Evolutionary conservation across 1,139 yeast genomes (phyloP).

Genomic region (Casaregolazyma lundiana): DNA sequence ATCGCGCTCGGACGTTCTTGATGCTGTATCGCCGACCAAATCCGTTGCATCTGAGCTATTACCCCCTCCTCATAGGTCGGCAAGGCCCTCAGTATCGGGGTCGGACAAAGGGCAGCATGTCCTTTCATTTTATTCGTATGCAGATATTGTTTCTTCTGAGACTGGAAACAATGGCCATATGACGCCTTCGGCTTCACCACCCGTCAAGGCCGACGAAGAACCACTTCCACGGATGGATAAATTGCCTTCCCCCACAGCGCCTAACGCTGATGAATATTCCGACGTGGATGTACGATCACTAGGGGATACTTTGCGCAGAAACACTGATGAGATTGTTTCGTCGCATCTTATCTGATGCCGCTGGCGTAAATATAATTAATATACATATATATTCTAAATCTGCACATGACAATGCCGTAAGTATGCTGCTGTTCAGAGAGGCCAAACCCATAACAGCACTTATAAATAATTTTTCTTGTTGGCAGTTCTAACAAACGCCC

Average conservation of each 20-base stretch:
- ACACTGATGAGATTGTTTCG: constrained; percentile 35
- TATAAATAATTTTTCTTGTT: constrained; percentile 83
- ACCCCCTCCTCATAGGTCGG: background rate
- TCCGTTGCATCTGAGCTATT: background rate
- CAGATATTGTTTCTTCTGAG: constrained; percentile 52
- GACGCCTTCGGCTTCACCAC: background rate
- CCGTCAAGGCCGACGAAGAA: constrained; percentile 10
- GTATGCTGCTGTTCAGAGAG: no score
- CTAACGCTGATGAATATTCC: background rate
- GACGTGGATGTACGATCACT: constrained; percentile 29
- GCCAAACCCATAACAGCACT: background rate
- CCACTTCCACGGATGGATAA: constrained; percentile 3
- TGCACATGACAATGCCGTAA: no score
- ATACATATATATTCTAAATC: constrained; percentile 1
- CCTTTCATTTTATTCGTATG: constrained; percentile 69
- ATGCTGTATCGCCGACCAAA: background rate
- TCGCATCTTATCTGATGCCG: constrained; percentile 9
- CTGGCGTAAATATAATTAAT: background rate
- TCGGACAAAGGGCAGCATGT: constrained; percentile 35
- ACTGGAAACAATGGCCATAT: background rate
- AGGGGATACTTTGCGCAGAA: constrained; percentile 39
- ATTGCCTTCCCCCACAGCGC: background rate
- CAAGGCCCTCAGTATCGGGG: background rate
- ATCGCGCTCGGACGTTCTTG: background rate
- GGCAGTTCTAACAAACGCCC: constrained; percentile 91